phyloP scores from a whole-genome alignment of 345 rosid species.

The Balakata baccata region DNA sequence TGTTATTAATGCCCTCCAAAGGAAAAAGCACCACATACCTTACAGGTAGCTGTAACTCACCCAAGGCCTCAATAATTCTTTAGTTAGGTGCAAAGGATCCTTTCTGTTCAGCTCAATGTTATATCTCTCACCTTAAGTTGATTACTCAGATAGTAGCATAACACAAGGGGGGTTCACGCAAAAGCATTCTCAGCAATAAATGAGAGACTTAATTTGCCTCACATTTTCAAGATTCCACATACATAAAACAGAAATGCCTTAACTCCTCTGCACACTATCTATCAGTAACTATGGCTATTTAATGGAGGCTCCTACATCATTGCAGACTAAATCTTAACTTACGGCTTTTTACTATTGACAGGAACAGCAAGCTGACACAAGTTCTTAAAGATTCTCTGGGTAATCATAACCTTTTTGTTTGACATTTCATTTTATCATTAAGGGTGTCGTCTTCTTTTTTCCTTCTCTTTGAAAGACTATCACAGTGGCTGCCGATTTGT shows the following conservation, averaged over 20 bases:
- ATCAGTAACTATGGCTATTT: background rate
- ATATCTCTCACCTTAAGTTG: background rate
- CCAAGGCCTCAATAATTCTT: background rate
- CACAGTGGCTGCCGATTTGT: background rate
- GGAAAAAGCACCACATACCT: conserved; percentile 62
- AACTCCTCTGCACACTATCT: background rate
- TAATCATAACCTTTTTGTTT: conserved; percentile 26
- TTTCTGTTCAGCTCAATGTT: background rate
- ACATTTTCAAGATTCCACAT: background rate
- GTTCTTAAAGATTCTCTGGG: conserved; percentile 83
- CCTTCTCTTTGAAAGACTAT: background rate
- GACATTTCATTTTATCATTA: background rate
- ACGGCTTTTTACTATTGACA: conserved; percentile 32
- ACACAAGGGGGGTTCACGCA: no score
- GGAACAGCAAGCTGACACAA: conserved; percentile 86
- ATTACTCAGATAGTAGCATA: background rate
- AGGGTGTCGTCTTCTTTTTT: background rate
- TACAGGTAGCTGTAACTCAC: conserved; percentile 46
- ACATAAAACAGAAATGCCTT: background rate
- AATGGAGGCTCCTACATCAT: background rate
- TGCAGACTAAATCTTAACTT: conserved; percentile 7
- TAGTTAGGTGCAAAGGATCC: conserved; percentile 3
- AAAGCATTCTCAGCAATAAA: background rate
- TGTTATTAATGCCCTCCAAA: conserved; percentile 73
- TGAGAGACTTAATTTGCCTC: background rate